Base-by-base conservation (phyloP, 768 basidiomycete genomes). In the Clitopilus passeckerianus region DNA sequence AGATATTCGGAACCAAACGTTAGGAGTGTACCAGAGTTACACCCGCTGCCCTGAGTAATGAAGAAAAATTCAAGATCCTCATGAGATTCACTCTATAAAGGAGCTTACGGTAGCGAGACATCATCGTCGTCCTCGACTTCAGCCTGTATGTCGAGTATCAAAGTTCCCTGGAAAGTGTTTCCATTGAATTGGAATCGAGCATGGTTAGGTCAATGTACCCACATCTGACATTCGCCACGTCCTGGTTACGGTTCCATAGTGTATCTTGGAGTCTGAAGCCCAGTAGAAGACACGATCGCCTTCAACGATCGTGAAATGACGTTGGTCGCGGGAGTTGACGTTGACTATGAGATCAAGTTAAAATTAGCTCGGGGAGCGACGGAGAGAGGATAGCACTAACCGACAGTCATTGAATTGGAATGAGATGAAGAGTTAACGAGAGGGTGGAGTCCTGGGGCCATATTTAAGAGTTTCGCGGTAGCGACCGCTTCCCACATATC, bases 281-380 rank as follows among this genome's bases (percentile, higher is more conserved):
- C 68, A 70, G 59, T 65, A 67, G 61, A 65, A 67, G 55, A 70
- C 68, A 43, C 64, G 61, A 27, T 46, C 60, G 16, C 68, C 69
- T 50, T 50, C 46, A 23, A 23, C 46, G 16, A 18, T 50, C 20
- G 18, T n/a, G 46, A 18, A n/a, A 15, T 14, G n/a, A 41, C 37
- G 37, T n/a, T 41, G 14, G n/a, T 41, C 14, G 37, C 46, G 18
- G 12, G 46, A 18, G 9, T 50, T 50, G 46, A 15, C n/a, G 15
- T 41, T 18, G 12, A 41, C 18, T 10, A 50, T 18, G 46, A 23
- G 20, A 12, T 50, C 10, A 16, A n/a, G 18, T 3, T 16, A n/a
- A 20, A 10, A 10, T 20, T 10, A 50, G 12, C 46, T 18, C 12
- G 22, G n/a, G 16, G 20, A 50, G 27, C 27, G 7, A 30, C 27